Evolutionary conservation across 495 filamentous ascomycete genomes (phyloP).

Genomic region (Stereocaulon alpinum): DNA sequence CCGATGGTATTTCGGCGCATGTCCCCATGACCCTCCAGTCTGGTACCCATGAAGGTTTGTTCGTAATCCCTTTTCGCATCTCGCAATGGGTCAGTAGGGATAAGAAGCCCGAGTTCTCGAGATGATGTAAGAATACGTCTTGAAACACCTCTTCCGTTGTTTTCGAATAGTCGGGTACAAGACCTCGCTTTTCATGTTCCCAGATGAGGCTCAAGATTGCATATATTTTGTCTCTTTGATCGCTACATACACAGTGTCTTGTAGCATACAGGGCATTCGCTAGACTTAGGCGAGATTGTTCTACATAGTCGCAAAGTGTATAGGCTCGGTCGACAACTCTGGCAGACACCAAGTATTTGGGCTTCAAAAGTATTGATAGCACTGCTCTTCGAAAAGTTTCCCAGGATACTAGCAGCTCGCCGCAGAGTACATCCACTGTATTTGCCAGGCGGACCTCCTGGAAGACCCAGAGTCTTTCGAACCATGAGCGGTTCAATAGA

Average conservation of each 20-base stretch:
- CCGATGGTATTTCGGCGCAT: not conserved
- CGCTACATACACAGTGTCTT: conserved; percentile 1
- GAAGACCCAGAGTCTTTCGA: conserved; percentile 7
- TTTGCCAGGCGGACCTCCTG: conserved; percentile 8
- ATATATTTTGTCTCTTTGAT: conserved; percentile 11
- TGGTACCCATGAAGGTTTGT: conserved; percentile 7
- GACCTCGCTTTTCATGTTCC: not conserved
- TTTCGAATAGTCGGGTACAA: conserved; percentile 10
- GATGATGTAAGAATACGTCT: not conserved
- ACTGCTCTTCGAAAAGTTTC: not conserved
- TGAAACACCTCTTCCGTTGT: not conserved
- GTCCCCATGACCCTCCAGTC: not conserved
- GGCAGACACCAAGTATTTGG: no score
- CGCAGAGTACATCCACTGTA: not conserved
- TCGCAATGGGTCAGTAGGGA: not conserved
- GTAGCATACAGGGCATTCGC: not conserved
- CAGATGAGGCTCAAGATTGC: not conserved
- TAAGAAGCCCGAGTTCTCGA: not conserved
- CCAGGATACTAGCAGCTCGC: not conserved
- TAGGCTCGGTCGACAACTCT: not conserved
- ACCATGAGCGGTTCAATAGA: conserved; percentile 3
- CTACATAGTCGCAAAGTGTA: not conserved
- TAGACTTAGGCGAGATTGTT: not conserved
- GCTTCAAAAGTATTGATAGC: not conserved
- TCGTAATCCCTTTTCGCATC: not conserved